Evolutionary conservation across 2,329 filamentous ascomycete species (phyloP).

Genomic region (Aureobasidium sp.): DNA sequence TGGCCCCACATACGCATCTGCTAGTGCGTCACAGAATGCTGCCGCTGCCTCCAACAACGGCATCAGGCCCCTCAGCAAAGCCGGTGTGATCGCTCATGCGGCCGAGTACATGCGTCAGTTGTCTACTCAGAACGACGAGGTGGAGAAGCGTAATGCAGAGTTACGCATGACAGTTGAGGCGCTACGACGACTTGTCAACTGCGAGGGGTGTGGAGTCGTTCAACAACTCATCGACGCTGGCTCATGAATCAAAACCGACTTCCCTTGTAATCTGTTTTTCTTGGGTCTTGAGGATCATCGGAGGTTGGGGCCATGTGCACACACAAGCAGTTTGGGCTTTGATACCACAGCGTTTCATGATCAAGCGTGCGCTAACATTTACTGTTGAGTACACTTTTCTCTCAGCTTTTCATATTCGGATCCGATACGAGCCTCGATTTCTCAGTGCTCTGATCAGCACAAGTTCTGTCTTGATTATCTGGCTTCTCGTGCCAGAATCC

Average conservation of each 20-base stretch:
- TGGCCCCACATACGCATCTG: constrained; percentile 16
- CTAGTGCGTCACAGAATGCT: background rate
- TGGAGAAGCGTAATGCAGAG: constrained; percentile 33
- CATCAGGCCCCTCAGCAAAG: constrained; percentile 37
- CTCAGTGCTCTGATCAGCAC: background rate
- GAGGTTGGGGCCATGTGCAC: background rate
- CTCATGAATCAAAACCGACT: background rate
- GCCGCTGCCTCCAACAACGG: constrained; percentile 21
- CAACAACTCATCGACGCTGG: constrained; percentile 34
- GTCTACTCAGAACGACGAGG: constrained; percentile 35
- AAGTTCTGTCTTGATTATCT: background rate
- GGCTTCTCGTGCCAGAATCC: background rate
- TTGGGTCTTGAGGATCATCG: background rate
- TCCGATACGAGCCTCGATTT: background rate
- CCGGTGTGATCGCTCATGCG: constrained; percentile 39
- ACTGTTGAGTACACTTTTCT: background rate
- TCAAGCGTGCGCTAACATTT: background rate
- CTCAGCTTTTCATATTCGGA: background rate
- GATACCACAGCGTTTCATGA: constrained; percentile 5
- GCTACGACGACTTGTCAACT: constrained; percentile 39
- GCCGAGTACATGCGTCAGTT: constrained; percentile 42
- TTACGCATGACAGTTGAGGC: constrained; percentile 35
- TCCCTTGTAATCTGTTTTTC: background rate
- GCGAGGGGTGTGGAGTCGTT: constrained; percentile 40
- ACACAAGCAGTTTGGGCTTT: background rate